Conservation (phyloP, 2,329 filamentous ascomycete genomes). For the Sporothrix brunneoviolacea region DNA sequence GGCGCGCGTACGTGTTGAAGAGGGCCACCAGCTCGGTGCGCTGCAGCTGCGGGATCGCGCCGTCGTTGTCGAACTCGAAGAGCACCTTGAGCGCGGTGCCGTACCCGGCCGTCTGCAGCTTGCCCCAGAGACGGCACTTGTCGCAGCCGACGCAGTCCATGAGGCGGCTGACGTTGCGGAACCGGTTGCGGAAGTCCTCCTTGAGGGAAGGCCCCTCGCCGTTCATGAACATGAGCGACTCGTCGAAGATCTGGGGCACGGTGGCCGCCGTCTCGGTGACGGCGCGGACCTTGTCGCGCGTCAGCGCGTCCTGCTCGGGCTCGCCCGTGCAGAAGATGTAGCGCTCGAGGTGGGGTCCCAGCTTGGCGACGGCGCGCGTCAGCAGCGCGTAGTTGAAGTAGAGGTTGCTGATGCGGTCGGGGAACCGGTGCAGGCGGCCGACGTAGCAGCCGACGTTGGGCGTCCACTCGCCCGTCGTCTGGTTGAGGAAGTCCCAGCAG, state of each 20-base stretch:
- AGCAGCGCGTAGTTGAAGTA: constrained; percentile 99
- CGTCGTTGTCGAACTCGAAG: constrained; percentile 77
- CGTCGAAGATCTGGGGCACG: constrained; percentile 81
- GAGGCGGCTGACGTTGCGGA: constrained; percentile 89
- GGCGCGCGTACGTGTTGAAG: constrained; percentile 86
- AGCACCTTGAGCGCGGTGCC: constrained; percentile 91
- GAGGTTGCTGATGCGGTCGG: constrained; percentile 90
- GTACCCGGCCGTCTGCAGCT: constrained; percentile 90
- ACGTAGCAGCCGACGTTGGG: constrained; percentile 89
- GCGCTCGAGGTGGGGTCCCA: constrained; percentile 66
- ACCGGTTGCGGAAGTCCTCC: constrained; percentile 94
- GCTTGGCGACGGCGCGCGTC: constrained; percentile 82
- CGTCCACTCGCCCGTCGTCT: constrained; percentile 87
- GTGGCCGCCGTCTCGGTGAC: constrained; percentile 66
- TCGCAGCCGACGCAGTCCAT: constrained; percentile 99
- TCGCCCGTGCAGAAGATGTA: constrained; percentile 95
- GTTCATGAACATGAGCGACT: constrained; percentile 88
- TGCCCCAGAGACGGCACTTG: constrained; percentile 97
- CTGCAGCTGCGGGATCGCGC: constrained; percentile 61
- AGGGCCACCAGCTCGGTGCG: constrained; percentile 90
- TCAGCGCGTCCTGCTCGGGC: constrained; percentile 66
- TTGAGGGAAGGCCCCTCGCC: constrained; percentile 72
- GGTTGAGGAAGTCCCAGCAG: constrained; percentile 93
- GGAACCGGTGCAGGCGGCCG: constrained; percentile 71
- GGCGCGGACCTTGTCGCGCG: constrained; percentile 72